Percentiles rank a stretch among this genome's conserved stretches.
These are phyloP conservation scores for Novymonas esmeraldas DNA, from an alignment of 208 protist species.

Conservation along the genomic window DNA sequence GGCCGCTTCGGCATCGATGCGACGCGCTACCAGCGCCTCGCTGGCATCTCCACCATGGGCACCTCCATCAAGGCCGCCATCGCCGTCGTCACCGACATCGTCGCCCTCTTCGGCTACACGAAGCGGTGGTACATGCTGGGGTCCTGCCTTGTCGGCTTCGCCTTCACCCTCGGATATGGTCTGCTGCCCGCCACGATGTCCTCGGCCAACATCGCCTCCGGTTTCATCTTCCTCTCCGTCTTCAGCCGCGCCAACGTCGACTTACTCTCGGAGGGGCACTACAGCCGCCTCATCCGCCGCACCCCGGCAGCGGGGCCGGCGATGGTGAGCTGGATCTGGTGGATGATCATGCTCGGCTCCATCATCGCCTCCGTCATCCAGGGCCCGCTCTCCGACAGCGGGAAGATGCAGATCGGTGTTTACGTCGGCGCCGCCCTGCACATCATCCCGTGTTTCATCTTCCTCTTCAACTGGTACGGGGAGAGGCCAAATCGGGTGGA, in stretches of 20 bases:
- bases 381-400: slow-evolving; percentile 46
- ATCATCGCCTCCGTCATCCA: slow-evolving; percentile 40
- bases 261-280: slow-evolving; percentile 64
- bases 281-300: slow-evolving; percentile 49
- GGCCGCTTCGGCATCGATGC: slow-evolving; percentile 22
- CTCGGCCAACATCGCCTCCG: slow-evolving; percentile 30
- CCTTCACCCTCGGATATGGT: slow-evolving; percentile 30
- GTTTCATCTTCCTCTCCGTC: slow-evolving; percentile 40
- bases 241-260: slow-evolving; percentile 49
- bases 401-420: slow-evolving; percentile 27
- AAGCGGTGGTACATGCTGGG: slow-evolving; percentile 58
- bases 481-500: slow-evolving; percentile 47
- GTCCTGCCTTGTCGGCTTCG: slow-evolving; percentile 31
- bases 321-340: slow-evolving; percentile 56
- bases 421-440: slow-evolving; percentile 36
- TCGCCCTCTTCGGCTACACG: slow-evolving; percentile 51
- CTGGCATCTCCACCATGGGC: slow-evolving; percentile 36
- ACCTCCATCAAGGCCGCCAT: slow-evolving; percentile 51
- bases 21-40: slow-evolving; percentile 45
- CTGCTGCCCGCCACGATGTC: slow-evolving; percentile 35
- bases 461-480: slow-evolving; percentile 52
- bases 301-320: slow-evolving; percentile 32
- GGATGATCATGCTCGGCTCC: slow-evolving; percentile 35
- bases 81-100: slow-evolving; percentile 42
- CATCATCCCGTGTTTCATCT: slow-evolving; percentile 38